Percentiles rank a stretch among this genome's conserved stretches.
phyloP scores from a whole-genome alignment of 1,284 basidiomycete genomes.

The Mycosarcoma mackinlayi region DNA sequence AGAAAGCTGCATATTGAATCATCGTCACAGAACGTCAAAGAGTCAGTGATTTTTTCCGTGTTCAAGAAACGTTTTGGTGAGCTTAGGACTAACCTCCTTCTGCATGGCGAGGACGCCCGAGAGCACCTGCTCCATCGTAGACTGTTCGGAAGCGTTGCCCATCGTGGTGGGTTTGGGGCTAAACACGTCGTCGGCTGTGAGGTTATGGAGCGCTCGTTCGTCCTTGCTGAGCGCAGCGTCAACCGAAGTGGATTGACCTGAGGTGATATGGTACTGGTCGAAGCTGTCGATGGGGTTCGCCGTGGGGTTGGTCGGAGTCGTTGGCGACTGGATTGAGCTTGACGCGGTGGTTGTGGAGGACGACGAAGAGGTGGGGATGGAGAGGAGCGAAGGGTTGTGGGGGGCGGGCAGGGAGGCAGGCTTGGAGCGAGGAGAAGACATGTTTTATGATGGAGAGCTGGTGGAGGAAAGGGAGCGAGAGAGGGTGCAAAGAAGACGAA shows the following conservation, averaged over 20 bases:
- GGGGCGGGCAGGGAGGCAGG: constrained; percentile 9
- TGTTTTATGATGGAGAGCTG: constrained; percentile 3
- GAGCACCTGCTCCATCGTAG: constrained; percentile 56
- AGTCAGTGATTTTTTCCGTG: neutral
- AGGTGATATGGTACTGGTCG: constrained; percentile 1
- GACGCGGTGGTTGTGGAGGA: neutral
- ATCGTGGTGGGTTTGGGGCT: constrained; percentile 11
- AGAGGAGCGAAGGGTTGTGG: constrained; percentile 13
- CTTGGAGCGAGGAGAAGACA: constrained; percentile 13
- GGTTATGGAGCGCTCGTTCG: constrained; percentile 25
- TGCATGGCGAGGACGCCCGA: constrained; percentile 59
- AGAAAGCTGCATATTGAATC: constrained; percentile 32
- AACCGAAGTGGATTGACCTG: constrained; percentile 1
- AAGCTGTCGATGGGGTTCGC: constrained; percentile 5
- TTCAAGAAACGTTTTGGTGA: neutral
- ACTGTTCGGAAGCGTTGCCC: constrained; percentile 36
- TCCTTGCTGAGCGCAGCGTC: constrained; percentile 11
- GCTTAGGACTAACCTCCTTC: constrained; percentile 51
- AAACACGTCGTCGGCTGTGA: constrained; percentile 16
- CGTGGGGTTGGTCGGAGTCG: constrained; percentile 18
- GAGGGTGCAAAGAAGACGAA: neutral
- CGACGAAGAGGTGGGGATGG: constrained; percentile 16
- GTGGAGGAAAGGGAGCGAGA: neutral
- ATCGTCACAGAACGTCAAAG: too few species aligned
- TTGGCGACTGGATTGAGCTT: constrained; percentile 17